Conservation (phyloP, 495 filamentous ascomycete species). For the Aspergillus coremiiformis region DNA sequence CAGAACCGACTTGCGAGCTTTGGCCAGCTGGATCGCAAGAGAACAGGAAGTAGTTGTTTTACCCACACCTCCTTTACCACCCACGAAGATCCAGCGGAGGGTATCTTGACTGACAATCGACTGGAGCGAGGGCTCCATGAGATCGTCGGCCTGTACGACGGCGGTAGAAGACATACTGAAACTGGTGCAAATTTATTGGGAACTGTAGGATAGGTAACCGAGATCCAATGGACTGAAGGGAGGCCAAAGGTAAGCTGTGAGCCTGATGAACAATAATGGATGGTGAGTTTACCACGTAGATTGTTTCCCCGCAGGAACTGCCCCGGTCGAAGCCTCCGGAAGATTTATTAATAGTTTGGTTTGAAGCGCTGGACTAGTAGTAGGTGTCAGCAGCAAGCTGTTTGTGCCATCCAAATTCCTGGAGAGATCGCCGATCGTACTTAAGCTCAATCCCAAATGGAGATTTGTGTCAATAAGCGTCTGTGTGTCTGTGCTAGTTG, state of each 20-base stretch:
- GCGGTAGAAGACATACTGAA: conserved; percentile 55
- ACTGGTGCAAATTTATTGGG: neutral
- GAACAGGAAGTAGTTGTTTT: conserved; percentile 99
- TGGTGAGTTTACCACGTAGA: conserved; percentile 13
- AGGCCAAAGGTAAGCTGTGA: conserved; percentile 7
- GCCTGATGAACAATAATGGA: conserved; percentile 14
- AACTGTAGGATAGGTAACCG: neutral
- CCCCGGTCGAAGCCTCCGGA: conserved; percentile 29
- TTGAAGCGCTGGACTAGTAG: neutral
- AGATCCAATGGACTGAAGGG: conserved; percentile 3
- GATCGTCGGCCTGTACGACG: conserved; percentile 59
- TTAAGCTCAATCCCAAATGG: too few relatives aligned
- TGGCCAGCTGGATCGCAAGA: conserved; percentile 95
- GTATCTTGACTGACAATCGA: conserved; percentile 88
- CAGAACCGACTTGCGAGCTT: conserved; percentile 87
- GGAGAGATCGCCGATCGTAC: neutral
- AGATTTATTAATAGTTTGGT: too few relatives aligned
- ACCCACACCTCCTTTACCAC: conserved; percentile 97
- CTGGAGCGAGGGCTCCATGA: conserved; percentile 88
- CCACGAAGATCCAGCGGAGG: conserved; percentile 98
- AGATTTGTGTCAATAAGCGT: too few relatives aligned
- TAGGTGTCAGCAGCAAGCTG: neutral
- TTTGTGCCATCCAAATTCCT: neutral
- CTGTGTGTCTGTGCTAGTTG: neutral
- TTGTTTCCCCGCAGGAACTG: conserved; percentile 26